Evolutionary conservation across 495 filamentous ascomycete species (phyloP), one percentile per base, ranked within the genome.

Genomic region (Aspergillus leporis): DNA sequence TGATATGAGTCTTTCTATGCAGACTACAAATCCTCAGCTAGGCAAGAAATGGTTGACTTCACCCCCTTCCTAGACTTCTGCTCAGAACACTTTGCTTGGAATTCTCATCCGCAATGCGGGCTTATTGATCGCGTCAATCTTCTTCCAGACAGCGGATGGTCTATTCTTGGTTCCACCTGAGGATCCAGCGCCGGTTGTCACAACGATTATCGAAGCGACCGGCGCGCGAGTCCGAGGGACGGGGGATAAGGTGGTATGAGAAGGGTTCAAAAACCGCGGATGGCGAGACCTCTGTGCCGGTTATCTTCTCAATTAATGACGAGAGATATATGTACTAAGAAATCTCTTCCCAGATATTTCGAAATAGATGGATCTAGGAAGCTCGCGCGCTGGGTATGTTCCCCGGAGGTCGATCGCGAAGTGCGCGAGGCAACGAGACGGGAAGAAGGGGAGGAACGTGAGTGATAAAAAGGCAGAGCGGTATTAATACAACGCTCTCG

Each of bases 51-150:
- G 22, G 43, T 31, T 46, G 60, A 28, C 60, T 60, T 58, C 59
- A 56, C 50, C 59, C 61, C 60, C 57, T 57, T 59, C 53, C 46
- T 63, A 47, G 6, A 60, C 48, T 21, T 51, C 51, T 32, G 52
- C 41, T 55, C 23, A 49, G 55, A 10, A 47, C 14, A 21, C 52
- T 32, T 48, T 51, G 52, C 23, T 48, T 43, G 50, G 40, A 54
- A 31, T 32, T 62, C 53, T 62, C 60, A 65, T 62, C 34, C 59
- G 65, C 51, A 30, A 48, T 48, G 18, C 54, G 23, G 43, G 21
- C 13, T 18, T 45, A 21, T 21, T 45, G 28, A 38, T 48, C 38
- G 53, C 40, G 47, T 32, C 53, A 14, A 14, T 21, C 22, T 56
- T 55, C 32, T 19, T 23, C 47, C 38, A 18, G 31, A 23, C 10